A percentile compares a stretch with the other conserved stretches of the same genome.
Conservation (phyloP, 345 rosid species). For the Orychophragmus violaceus region DNA sequence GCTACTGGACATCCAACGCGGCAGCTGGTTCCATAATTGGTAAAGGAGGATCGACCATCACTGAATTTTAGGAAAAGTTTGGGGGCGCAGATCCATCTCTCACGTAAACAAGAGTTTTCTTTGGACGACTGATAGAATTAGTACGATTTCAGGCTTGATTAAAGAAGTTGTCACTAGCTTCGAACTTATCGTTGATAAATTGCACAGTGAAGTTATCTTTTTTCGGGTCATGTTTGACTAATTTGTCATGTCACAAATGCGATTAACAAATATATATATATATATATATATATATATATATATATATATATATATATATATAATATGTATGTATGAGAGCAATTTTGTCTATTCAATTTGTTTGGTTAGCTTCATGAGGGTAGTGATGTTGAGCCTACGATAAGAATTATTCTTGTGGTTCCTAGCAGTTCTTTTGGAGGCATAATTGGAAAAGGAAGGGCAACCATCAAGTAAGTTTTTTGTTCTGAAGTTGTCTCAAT, state of each 20-base stretch:
- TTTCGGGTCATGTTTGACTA: background rate
- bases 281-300: no score
- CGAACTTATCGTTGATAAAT: conserved; percentile 80
- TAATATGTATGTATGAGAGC: background rate
- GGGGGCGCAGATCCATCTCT: conserved; percentile 91
- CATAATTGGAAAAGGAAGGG: conserved; percentile 97
- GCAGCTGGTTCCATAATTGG: no score
- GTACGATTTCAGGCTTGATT: conserved; percentile 67
- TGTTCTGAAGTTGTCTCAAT: background rate
- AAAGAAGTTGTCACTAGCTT: conserved; percentile 71
- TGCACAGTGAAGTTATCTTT: no score
- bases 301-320: no score
- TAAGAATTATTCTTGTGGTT: conserved; percentile 81
- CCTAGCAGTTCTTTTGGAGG: conserved; percentile 94
- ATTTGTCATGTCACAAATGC: background rate
- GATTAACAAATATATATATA: background rate
- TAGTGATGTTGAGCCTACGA: no score
- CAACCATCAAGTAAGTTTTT: conserved; percentile 74
- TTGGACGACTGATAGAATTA: conserved; percentile 91
- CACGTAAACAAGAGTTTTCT: conserved; percentile 85
- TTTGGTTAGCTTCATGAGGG: conserved; percentile 57
- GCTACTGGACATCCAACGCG: no score
- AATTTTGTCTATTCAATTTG: conserved; percentile 6
- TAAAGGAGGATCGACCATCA: conserved; percentile 95
- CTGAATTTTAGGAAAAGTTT: conserved; percentile 85